Evolutionary conservation across 2,329 filamentous ascomycete species (phyloP), one percentile per base, ranked within the genome.

Genomic region (Fusarium pilosicola): DNA sequence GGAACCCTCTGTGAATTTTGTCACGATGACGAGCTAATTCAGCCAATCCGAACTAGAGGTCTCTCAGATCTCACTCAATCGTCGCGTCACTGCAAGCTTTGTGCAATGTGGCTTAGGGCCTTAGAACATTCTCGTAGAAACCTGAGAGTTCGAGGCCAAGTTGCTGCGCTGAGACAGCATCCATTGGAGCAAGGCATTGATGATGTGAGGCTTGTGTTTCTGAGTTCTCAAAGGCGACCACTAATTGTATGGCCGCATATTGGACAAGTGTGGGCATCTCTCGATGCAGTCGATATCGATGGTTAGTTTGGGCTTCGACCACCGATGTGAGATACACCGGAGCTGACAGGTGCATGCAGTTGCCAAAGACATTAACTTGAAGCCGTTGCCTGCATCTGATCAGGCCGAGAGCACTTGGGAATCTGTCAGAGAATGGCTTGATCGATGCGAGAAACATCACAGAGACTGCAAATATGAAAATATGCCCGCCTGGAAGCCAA

Each of bases 1-100:
- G 55, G 39, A 20, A 68, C 42, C 0, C 59, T 70, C 22, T 70
- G 65, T 42, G 39, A 57, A 34, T 70, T 59, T 30, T 70, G 68
- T 41, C 22, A 41, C 34, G 42, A 58, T 51, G 24, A 26, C 1
- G n/a, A 24, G 30, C 30, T 36, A 18, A 26, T 20, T 11, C 30
- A 9, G 7, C 62, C 41, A 24, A 58, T 45, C 11, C 48, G 26
- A 9, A 22, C 49, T 2, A 44, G 58, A 22, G 17, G 20, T 17
- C 59, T 67, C 7, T 38, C 54, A n/a, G 36, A 41, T 12, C 68
- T 64, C 41, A 13, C 42, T 4, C 9, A 61, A 22, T 65, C 44
- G 6, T 48, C 65, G 6, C 14, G 12, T 7, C 41, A 30, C 13
- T 71, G 65, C 15, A 4, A 9, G 17, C 62, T 52, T n/a, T 71